Evolutionary conservation across 805 yeast genomes (phyloP).

Genomic region (Saccharomycopsis sp.): DNA sequence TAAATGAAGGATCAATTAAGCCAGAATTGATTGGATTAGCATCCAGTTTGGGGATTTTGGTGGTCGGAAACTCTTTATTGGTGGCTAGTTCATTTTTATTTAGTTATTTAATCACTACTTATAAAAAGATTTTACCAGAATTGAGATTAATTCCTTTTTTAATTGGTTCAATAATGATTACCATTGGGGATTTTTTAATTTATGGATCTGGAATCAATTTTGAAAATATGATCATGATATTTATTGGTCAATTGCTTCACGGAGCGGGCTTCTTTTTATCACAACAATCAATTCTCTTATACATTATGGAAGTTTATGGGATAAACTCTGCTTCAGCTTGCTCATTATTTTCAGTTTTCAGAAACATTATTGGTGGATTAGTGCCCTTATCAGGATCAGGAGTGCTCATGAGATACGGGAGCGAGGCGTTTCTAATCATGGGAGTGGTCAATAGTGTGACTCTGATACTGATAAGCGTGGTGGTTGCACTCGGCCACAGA

Average conservation of each 20-base stretch:
- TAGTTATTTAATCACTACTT: background rate
- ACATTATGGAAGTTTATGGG: conserved; percentile 14
- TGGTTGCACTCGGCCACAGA: background rate
- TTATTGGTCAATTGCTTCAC: conserved; percentile 7
- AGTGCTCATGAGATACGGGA: conserved; percentile 2
- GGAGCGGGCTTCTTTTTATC: conserved; percentile 13
- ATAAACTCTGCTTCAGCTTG: conserved; percentile 11
- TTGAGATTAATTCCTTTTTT: conserved; percentile 5
- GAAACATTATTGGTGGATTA: conserved; percentile 8
- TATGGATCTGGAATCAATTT: conserved; percentile 1
- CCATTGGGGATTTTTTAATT: conserved; percentile 4
- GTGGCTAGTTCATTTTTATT: conserved; percentile 1
- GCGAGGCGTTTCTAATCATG: conserved; percentile 10
- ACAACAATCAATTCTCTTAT: conserved; percentile 12
- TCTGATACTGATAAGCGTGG: background rate
- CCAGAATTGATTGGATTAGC: conserved; percentile 7
- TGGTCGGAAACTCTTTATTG: conserved; percentile 6
- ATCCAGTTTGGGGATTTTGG: conserved; percentile 7
- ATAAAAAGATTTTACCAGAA: conserved; percentile 6
- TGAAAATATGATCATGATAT: background rate
- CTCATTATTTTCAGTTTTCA: conserved; percentile 6
- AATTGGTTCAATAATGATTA: conserved; percentile 6
- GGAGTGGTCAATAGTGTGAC: conserved; percentile 2
- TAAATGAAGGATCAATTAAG: background rate
- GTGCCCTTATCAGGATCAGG: conserved; percentile 9